Base-by-base conservation (phyloP, 2,329 filamentous ascomycete genomes). In the Paramyrothecium roridum region DNA sequence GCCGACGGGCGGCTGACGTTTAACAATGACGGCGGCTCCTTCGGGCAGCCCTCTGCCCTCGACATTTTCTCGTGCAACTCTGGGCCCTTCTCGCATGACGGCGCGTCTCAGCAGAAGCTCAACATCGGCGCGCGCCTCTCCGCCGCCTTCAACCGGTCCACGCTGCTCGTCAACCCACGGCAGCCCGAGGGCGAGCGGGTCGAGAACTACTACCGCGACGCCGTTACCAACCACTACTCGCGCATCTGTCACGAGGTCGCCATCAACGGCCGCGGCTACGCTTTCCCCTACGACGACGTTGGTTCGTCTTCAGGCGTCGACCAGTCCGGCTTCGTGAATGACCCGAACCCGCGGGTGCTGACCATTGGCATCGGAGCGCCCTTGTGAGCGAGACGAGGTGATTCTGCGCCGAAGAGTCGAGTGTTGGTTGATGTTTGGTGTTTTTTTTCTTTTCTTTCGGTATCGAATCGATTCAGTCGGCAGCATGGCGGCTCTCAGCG, bases 121-220 rank as follows among this genome's bases (percentile, higher is more conserved):
- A 85, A 86, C 45, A 81, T 93, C 54, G 86, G 86, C 10, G 88
- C 91, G 0, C 80, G 90, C n/a, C 73, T 95, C 16, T 82, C 87
- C 0, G 90, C 90, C 1, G 89, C 87, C 1, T 83, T 93, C 64
- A 91, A 93, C 71, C 81, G 90, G 21, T 86, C 82, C 34, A 93
- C 88, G 12, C 71, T 95, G 57, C 71, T 89, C 51, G 65, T 71
- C 20, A 73, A 81, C 62, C 53, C 68, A n/a, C 63, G 65, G 60
- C 84, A 82, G 71, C 85, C 82, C 16, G 75, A 81, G 54, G 74
- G 76, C 52, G 81, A 83, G 65, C 58, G 64, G 1, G 70, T 79
- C 2, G 66, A 65, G 7, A 67, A 65, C 10, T 88, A 86, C 66
- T 89, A 89, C 69, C 60, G 67, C 16, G 70, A 79, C 16, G 54